Conservation (phyloP, 805 yeast species). For the Metschnikowia aberdeeniae region DNA sequence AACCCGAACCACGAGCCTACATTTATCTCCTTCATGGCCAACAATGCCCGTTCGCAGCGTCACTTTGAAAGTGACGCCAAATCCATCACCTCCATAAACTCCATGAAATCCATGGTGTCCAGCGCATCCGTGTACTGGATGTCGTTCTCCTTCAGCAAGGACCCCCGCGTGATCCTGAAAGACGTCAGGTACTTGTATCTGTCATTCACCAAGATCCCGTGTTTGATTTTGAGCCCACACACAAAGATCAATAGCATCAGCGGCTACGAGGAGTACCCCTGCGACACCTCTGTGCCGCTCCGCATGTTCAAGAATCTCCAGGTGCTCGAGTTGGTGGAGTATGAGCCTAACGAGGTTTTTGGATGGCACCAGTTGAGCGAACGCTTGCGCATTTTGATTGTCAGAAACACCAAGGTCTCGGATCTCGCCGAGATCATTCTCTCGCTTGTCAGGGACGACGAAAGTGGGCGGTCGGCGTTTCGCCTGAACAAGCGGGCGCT, state of each 20-base stretch:
- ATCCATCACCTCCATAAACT: slow-evolving; percentile 55
- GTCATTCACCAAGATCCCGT: slow-evolving; percentile 63
- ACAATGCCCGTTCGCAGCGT: slow-evolving; percentile 44
- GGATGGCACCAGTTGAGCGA: slow-evolving; percentile 63
- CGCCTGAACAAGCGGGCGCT: slow-evolving; percentile 20
- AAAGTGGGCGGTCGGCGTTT: slow-evolving; percentile 36
- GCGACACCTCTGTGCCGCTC: slow-evolving; percentile 67
- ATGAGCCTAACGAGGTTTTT: slow-evolving; percentile 60
- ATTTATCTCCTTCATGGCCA: slow-evolving; percentile 55
- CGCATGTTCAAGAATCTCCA: slow-evolving; percentile 57
- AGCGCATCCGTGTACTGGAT: slow-evolving; percentile 42
- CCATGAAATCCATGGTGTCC: slow-evolving; percentile 49
- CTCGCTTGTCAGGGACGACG: slow-evolving; percentile 53
- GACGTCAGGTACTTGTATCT: slow-evolving; percentile 56
- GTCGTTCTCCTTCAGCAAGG: slow-evolving; percentile 31
- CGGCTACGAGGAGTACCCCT: slow-evolving; percentile 67
- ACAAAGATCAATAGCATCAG: slow-evolving; percentile 53
- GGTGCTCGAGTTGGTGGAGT: slow-evolving; percentile 55
- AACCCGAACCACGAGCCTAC: slow-evolving; percentile 52
- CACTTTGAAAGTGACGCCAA: slow-evolving; percentile 41
- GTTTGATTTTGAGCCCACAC: slow-evolving; percentile 57
- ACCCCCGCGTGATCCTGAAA: slow-evolving; percentile 43
- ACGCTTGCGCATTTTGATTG: slow-evolving; percentile 49
- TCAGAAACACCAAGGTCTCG: slow-evolving; percentile 47
- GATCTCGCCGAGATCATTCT: slow-evolving; percentile 52